Base-by-base conservation (phyloP, 169 alveolate species). In the Plasmodium billcollinsi region DNA sequence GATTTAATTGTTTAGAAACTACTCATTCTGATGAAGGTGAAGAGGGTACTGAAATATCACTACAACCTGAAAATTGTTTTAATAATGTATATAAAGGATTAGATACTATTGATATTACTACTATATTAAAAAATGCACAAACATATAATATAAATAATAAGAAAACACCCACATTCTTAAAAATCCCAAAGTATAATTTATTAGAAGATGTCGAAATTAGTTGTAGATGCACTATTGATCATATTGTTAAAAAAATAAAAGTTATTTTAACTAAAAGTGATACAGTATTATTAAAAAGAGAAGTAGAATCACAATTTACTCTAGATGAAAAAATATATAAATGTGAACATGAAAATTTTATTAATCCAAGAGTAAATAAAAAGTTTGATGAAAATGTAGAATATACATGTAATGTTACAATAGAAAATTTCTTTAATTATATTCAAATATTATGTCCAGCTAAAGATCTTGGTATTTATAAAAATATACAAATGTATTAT, bases 1-100 rank as follows among this genome's bases (percentile, higher is more conserved):
- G 91, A 9, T 70, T 83, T 11, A 83, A 70, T 56, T 83, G 91
- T 15, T 67, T n/a, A 20, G 67, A 78, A 21, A 78, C 47, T 15
- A 5, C 24, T 8, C 7, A 50, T 39, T 2, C 74, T 43, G 59
- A 39, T 3, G 88, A 43, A 2, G 74, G 12, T 0, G 24, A 29
- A 26, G 63, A 61, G 9, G 43, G 9, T 4, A 15, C n/a, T 2
- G 66, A 73, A 4, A 21, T 54, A 15, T 4, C 0, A 0, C 59
- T 78, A 0, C 71, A 66, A 0, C 89, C 89, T 5, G 61, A 63
- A 2, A 76, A 71, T 24, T 78, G 91, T 63, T 83, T 83, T 63
- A 50, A 63, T 7, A 20, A 61, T 12, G 85, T 83, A 8, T 69
- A 70, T 83, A 49, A 18, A 12, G 63, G 3, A 1, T 0, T 2